phyloP scores from a whole-genome alignment of 2,329 filamentous ascomycete species.

The Beauveria varroae region DNA sequence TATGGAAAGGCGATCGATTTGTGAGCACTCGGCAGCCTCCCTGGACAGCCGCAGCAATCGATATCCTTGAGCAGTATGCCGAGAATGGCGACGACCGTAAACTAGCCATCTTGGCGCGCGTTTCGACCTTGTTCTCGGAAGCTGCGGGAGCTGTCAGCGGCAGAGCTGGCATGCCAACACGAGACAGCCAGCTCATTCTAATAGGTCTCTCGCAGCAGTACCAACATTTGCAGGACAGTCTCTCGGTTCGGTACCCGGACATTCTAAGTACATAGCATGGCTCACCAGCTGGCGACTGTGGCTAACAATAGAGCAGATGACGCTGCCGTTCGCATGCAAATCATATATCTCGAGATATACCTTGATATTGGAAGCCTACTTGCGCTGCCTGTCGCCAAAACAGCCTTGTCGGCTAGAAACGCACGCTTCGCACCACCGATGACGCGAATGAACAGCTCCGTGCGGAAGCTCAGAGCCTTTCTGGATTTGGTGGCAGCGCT shows the following conservation, averaged over 20 bases:
- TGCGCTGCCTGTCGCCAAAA: slow-evolving; percentile 10
- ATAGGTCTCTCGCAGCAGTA: not conserved
- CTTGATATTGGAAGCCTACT: slow-evolving; percentile 11
- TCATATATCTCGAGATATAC: slow-evolving; percentile 11
- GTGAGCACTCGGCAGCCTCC: not conserved
- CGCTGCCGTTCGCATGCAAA: slow-evolving; percentile 2
- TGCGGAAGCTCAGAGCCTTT: slow-evolving; percentile 3
- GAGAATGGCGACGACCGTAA: not conserved
- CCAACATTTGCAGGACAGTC: not conserved
- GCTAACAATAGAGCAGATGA: not conserved
- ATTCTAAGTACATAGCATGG: not conserved
- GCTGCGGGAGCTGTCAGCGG: not conserved
- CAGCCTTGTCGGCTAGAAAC: slow-evolving; percentile 1
- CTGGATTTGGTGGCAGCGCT: slow-evolving; percentile 6
- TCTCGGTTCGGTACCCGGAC: not conserved
- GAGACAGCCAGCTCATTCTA: slow-evolving; percentile 1
- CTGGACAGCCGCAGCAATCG: not conserved
- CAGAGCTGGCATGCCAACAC: not conserved
- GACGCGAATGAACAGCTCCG: not conserved
- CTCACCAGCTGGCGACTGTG: not conserved
- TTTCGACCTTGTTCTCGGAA: not conserved
- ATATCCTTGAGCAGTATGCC: not conserved
- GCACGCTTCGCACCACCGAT: not conserved
- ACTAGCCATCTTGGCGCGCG: not conserved
- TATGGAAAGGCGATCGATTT: slow-evolving; percentile 5